Evolutionary conservation across 2,329 filamentous ascomycete species (phyloP).

Genomic region (Raffaelea deltoideospora): DNA sequence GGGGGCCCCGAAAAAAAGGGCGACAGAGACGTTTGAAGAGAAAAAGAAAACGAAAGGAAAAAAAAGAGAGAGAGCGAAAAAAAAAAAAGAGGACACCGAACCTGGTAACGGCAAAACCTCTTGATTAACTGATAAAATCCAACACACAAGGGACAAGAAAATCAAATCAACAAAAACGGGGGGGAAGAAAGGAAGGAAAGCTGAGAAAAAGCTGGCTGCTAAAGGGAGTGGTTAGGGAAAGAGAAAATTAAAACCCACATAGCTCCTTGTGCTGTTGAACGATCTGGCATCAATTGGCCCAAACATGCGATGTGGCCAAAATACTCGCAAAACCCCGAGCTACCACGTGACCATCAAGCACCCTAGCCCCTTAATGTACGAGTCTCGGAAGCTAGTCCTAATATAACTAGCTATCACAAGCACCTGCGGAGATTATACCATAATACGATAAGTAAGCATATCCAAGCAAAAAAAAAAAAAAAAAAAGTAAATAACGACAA

Average conservation of each 20-base stretch:
- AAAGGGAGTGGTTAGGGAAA: background rate
- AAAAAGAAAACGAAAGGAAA: slow-evolving; percentile 1
- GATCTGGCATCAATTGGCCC: slow-evolving; percentile 16
- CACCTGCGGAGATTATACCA: no score
- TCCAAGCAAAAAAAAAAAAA: no score
- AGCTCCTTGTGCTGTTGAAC: slow-evolving; percentile 6
- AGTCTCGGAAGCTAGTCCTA: no score
- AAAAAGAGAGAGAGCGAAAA: background rate
- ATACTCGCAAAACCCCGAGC: slow-evolving; percentile 5
- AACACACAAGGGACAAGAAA: no score
- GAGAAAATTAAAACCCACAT: slow-evolving; percentile 4
- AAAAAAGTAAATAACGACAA: no score
- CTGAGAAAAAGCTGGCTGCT: background rate
- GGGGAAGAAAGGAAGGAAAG: background rate
- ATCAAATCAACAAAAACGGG: slow-evolving; percentile 1
- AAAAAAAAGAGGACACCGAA: background rate
- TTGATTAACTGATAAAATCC: no score
- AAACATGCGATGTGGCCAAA: slow-evolving; percentile 14
- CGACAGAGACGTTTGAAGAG: slow-evolving; percentile 1
- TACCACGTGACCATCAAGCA: slow-evolving; percentile 7
- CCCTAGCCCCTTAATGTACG: slow-evolving; percentile 1
- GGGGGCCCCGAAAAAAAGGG: slow-evolving; percentile 5
- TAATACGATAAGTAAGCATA: no score
- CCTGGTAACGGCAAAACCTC: slow-evolving; percentile 1
- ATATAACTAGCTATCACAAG: no score